Percentiles rank a stretch among this genome's conserved stretches.
These are phyloP conservation scores for Fraxinus pennsylvanica DNA, from an alignment of 257 asterid species.

Conservation along the genomic window DNA sequence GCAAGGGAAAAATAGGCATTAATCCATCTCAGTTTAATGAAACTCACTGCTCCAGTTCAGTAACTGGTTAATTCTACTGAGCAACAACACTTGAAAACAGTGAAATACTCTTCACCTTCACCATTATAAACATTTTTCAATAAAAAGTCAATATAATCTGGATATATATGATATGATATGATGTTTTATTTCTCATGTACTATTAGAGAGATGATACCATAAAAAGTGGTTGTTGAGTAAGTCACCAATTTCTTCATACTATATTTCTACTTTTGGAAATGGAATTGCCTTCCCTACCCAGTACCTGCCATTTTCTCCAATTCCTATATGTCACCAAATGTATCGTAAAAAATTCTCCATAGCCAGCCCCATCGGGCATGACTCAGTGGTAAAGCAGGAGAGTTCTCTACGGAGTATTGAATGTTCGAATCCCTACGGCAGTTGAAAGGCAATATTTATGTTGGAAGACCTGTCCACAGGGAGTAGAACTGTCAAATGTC, in stretches of 20 bases:
- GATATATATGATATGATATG: constrained; percentile 19
- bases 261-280: constrained; percentile 41
- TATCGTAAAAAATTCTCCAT: constrained; percentile 10
- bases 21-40: constrained; percentile 13
- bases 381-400: too few species aligned
- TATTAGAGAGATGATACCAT: constrained; percentile 27
- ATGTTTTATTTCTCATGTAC: too few species aligned
- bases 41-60: constrained; percentile 8
- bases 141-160: constrained; percentile 12
- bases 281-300: constrained; percentile 32
- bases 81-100: not conserved
- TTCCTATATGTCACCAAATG: constrained; percentile 35
- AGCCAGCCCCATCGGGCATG: too few species aligned
- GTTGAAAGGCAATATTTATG: too few species aligned
- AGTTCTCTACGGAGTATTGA: too few species aligned
- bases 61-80: constrained; percentile 15
- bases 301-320: constrained; percentile 29
- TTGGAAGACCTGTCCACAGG: too few species aligned
- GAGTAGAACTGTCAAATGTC: too few species aligned
- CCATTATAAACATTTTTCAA: not conserved
- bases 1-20: not conserved
- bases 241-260: constrained; percentile 46
- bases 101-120: not conserved
- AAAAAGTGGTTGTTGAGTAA: constrained; percentile 47
- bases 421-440: too few species aligned